Percentiles rank a stretch among this genome's conserved stretches.
Conservation (phyloP, 306 rosid genomes). For the Fragaria iinumae region DNA sequence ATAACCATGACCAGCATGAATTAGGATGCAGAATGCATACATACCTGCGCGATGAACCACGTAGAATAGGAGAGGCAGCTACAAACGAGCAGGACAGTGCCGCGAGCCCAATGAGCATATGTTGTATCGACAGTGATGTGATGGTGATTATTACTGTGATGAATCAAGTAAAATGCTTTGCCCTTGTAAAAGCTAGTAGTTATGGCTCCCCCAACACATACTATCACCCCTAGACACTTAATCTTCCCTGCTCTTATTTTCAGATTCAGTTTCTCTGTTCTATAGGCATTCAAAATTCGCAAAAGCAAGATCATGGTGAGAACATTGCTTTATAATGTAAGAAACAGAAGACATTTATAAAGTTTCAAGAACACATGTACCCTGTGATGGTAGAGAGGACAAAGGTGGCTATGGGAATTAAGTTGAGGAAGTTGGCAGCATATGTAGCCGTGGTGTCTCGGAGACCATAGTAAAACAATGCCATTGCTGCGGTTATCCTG, state of each 20-base stretch:
- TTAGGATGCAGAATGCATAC: neutral
- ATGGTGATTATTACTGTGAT: slow-evolving; percentile 20
- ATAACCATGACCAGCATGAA: neutral
- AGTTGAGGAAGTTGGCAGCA: slow-evolving; percentile 56
- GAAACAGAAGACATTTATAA: neutral
- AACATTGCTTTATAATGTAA: neutral
- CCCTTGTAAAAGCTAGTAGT: slow-evolving; percentile 44
- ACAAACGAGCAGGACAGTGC: slow-evolving; percentile 45
- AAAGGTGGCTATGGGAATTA: slow-evolving; percentile 59
- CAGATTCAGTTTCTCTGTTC: slow-evolving; percentile 45
- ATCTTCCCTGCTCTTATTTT: slow-evolving; percentile 35
- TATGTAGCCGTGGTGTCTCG: slow-evolving; percentile 69
- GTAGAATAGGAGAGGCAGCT: slow-evolving; percentile 48
- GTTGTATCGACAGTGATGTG: neutral
- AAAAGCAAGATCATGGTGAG: neutral
- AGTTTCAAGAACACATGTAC: slow-evolving; percentile 12
- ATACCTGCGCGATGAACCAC: slow-evolving; percentile 64
- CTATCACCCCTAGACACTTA: slow-evolving; percentile 45
- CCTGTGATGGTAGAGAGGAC: slow-evolving; percentile 37
- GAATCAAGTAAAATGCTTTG: slow-evolving; percentile 38
- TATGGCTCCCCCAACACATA: slow-evolving; percentile 60
- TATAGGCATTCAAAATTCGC: slow-evolving; percentile 10
- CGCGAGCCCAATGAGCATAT: slow-evolving; percentile 43
- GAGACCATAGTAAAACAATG: slow-evolving; percentile 59
- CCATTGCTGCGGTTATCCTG: slow-evolving; percentile 56